Evolutionary conservation across 768 basidiomycete genomes (phyloP).

Genomic region (Podaxis mareebaensis): DNA sequence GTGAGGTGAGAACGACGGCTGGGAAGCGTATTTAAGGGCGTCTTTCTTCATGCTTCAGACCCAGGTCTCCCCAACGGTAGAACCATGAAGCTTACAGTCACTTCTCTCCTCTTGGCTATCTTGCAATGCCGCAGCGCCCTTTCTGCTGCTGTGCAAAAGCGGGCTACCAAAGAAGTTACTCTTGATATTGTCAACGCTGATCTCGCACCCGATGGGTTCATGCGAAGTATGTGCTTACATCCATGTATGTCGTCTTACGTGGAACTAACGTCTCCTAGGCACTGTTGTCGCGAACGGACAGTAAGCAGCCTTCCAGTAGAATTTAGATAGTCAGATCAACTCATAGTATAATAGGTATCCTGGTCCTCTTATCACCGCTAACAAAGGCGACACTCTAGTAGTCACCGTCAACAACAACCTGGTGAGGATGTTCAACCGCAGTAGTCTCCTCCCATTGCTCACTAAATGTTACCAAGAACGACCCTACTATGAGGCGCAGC

Average conservation of each 20-base stretch:
- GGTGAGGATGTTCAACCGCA: constrained; percentile 23
- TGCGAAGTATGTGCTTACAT: constrained; percentile 21
- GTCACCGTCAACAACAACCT: constrained; percentile 47
- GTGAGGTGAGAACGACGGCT: not conserved
- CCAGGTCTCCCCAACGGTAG: not conserved
- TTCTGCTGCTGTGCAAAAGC: constrained; percentile 6
- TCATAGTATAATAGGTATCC: constrained; percentile 26
- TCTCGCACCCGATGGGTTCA: constrained; percentile 52
- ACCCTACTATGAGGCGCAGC: constrained; percentile 34
- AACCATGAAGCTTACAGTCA: constrained; percentile 25
- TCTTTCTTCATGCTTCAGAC: not conserved
- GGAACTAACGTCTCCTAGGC: not conserved
- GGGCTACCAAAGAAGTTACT: constrained; percentile 21
- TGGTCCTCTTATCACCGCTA: constrained; percentile 26
- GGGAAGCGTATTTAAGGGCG: constrained; percentile 3
- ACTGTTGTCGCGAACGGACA: constrained; percentile 15
- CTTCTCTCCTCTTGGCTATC: constrained; percentile 22
- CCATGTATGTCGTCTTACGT: not conserved
- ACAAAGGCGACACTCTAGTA: constrained; percentile 38
- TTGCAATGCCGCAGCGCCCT: constrained; percentile 17
- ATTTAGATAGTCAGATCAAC: not conserved
- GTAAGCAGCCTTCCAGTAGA: not conserved
- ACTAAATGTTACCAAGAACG: constrained; percentile 24
- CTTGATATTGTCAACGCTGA: constrained; percentile 40
- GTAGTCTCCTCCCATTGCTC: not conserved